A percentile compares a stretch with the other conserved stretches of the same genome.
phyloP scores from a whole-genome alignment of 1,139 yeast genomes.

The Yamadazyma kanchanaburiensis region DNA sequence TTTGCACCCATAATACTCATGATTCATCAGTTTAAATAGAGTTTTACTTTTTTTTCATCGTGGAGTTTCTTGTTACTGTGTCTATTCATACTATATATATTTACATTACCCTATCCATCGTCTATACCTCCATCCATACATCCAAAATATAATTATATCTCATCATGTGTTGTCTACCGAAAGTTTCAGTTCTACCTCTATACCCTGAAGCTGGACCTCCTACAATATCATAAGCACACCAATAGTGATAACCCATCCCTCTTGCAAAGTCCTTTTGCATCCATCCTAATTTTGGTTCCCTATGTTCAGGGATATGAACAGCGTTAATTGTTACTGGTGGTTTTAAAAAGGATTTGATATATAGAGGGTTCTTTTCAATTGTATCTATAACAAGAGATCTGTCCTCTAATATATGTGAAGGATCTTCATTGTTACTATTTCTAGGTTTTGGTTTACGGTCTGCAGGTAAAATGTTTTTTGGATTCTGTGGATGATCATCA shows the following conservation, averaged over 20 bases:
- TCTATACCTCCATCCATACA: conserved; percentile 15
- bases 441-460: not conserved
- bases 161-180: conserved; percentile 10
- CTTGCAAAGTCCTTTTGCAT: conserved; percentile 14
- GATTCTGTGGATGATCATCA: too few species aligned
- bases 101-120: too few species aligned
- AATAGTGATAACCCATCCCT: conserved; percentile 19
- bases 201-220: conserved; percentile 19
- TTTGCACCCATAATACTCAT: too few species aligned
- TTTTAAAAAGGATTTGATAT: conserved; percentile 17
- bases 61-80: too few species aligned
- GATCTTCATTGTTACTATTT: not conserved
- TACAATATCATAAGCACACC: conserved; percentile 37
- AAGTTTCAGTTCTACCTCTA: conserved; percentile 16
- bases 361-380: conserved; percentile 18
- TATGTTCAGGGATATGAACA: conserved; percentile 12
- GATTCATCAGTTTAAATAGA: too few species aligned
- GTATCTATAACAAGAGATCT: conserved; percentile 3
- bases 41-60: too few species aligned
- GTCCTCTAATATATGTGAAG: not conserved
- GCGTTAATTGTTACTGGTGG: conserved; percentile 20
- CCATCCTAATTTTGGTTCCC: conserved; percentile 22
- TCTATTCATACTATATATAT: too few species aligned
- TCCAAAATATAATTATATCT: conserved; percentile 15
- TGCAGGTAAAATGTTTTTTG: too few species aligned